These are phyloP conservation scores for Aspergillus fumigatiaffinis DNA, from an alignment of 2,329 filamentous ascomycete genomes.

Conservation along the genomic window DNA sequence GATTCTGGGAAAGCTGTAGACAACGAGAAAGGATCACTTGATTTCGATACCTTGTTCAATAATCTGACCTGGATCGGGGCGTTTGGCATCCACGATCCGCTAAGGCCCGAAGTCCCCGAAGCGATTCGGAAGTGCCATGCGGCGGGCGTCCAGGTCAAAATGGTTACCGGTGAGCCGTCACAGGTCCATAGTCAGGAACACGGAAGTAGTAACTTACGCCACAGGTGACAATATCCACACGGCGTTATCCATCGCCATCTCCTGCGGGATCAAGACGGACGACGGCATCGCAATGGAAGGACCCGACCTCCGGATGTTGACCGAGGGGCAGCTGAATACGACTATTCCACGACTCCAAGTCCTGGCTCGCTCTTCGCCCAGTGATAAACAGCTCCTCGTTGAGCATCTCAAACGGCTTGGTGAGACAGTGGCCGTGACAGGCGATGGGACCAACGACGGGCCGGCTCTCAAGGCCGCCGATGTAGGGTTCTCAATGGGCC, in stretches of 20 bases:
- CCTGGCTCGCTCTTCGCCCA: constrained; percentile 61
- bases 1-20: constrained; percentile 58
- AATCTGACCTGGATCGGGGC: constrained; percentile 72
- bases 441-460: constrained; percentile 65
- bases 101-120: constrained; percentile 63
- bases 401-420: constrained; percentile 58
- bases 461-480: constrained; percentile 63
- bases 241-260: constrained; percentile 66
- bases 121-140: constrained; percentile 64
- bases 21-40: constrained; percentile 59
- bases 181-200: too few relatives aligned
- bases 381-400: constrained; percentile 64
- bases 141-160: constrained; percentile 69
- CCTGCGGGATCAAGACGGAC: constrained; percentile 64
- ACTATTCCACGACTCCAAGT: constrained; percentile 59
- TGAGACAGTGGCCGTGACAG: constrained; percentile 60
- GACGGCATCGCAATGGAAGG: constrained; percentile 66
- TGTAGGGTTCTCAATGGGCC: constrained; percentile 66
- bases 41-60: constrained; percentile 65
- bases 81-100: constrained; percentile 71
- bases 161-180: constrained; percentile 56
- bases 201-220: too few relatives aligned
- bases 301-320: constrained; percentile 61
- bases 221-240: constrained; percentile 62
- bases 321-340: constrained; percentile 55